Percentiles rank a stretch among this genome's conserved stretches.
These are phyloP conservation scores for Jackrogersella minutella DNA, from an alignment of 495 filamentous ascomycete species.

Conservation along the genomic window DNA sequence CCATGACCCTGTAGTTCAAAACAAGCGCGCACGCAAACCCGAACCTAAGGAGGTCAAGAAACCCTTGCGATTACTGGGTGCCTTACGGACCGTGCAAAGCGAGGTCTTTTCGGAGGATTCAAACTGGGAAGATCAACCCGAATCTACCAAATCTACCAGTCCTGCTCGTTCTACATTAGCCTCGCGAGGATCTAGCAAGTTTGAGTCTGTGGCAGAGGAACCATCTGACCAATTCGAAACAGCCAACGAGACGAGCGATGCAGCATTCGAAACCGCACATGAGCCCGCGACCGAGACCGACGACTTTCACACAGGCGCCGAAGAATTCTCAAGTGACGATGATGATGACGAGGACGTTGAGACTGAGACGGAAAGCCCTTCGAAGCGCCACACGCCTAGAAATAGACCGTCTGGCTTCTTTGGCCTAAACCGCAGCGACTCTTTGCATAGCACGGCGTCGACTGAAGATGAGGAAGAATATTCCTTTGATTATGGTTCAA, in stretches of 20 bases:
- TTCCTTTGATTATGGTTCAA: constrained; percentile 48
- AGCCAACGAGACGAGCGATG: constrained; percentile 83
- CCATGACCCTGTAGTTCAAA: constrained; percentile 61
- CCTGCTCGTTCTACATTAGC: constrained; percentile 42
- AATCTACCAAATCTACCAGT: constrained; percentile 44
- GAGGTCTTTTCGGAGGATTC: constrained; percentile 77
- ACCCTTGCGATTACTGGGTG: constrained; percentile 76
- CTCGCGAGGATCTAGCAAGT: constrained; percentile 44
- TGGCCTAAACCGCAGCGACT: constrained; percentile 58
- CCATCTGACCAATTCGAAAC: constrained; percentile 78
- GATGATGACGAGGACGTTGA: constrained; percentile 63
- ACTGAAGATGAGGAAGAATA: constrained; percentile 81
- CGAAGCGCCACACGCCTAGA: constrained; percentile 54
- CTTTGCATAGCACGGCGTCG: constrained; percentile 88
- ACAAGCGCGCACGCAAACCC: constrained; percentile 72
- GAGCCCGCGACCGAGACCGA: constrained; percentile 88
- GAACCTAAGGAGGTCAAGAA: constrained; percentile 80
- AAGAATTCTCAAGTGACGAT: constrained; percentile 79
- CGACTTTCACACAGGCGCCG: constrained; percentile 89
- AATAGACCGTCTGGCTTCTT: constrained; percentile 45
- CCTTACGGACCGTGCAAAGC: constrained; percentile 73
- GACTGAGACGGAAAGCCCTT: constrained; percentile 83
- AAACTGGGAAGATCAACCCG: constrained; percentile 86
- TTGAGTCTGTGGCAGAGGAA: constrained; percentile 37
- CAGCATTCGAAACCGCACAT: constrained; percentile 85